Evolutionary conservation across 1,284 basidiomycete genomes (phyloP).

Genomic region (Trametes polyzona): DNA sequence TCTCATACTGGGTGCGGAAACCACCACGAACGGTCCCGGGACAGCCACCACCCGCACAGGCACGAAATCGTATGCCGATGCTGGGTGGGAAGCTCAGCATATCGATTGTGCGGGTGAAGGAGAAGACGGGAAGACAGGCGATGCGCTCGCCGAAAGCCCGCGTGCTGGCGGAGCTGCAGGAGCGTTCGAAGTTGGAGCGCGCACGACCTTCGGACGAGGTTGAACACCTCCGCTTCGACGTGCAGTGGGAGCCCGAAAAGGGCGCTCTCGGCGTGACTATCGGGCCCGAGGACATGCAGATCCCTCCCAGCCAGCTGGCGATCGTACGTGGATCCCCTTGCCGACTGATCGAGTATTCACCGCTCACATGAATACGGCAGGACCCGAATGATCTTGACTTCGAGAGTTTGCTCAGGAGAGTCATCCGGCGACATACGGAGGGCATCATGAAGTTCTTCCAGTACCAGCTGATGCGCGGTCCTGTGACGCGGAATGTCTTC

Average conservation of each 20-base stretch:
- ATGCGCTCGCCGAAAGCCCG: constrained; percentile 47
- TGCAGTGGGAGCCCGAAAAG: constrained; percentile 69
- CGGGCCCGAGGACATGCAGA: constrained; percentile 44
- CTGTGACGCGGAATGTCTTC: constrained; percentile 55
- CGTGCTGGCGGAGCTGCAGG: constrained; percentile 63
- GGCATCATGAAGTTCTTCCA: constrained; percentile 61
- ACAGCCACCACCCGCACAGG: constrained; percentile 40
- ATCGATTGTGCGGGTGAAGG: constrained; percentile 48
- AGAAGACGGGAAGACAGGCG: constrained; percentile 31
- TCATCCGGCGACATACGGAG: constrained; percentile 63
- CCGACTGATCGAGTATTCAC: background rate
- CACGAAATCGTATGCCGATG: constrained; percentile 45
- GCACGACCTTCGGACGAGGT: constrained; percentile 68
- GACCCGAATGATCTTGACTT: constrained; percentile 72
- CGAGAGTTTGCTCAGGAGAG: constrained; percentile 60
- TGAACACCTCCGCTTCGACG: constrained; percentile 59
- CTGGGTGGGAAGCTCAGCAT: constrained; percentile 59
- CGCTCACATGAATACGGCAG: constrained; percentile 39
- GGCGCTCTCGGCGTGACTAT: constrained; percentile 61
- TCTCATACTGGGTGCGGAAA: constrained; percentile 75
- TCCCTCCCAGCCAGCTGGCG: constrained; percentile 45
- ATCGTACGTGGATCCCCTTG: constrained; percentile 44
- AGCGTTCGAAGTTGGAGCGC: constrained; percentile 56
- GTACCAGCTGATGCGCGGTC: constrained; percentile 52
- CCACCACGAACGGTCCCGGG: constrained; percentile 41